Evolutionary conservation across 2,329 filamentous ascomycete genomes (phyloP), one percentile per base, ranked within the genome.

Genomic region (Dactylellina parvicollis): DNA sequence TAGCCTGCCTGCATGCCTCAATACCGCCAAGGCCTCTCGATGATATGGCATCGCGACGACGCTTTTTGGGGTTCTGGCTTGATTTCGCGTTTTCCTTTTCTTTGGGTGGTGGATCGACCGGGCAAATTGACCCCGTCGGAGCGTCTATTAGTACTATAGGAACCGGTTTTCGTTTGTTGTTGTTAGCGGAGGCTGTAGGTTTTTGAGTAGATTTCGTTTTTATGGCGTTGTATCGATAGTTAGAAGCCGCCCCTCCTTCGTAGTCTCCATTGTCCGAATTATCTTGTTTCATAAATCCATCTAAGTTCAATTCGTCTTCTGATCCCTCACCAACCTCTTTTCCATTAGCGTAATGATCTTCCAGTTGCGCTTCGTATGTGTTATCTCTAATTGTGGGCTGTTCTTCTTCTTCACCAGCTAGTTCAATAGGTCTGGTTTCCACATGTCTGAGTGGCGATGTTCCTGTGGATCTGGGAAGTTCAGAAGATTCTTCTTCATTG

Each of bases 191-290:
- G n/a, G 16, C 16, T 32, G 22, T 14, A 16, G 38, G 32, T 10
- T 57, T 22, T 28, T 28, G 34, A 14, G 52, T 24, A 7, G 32
- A 56, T 16, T 20, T 38, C 8, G 22, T 28, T 16, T 7, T 5
- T 56, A 24, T 24, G 26, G 32, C n/a, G 22, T 14, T 14, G 4
- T 28, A 16, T 4, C 16, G 3, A 4, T 10, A 18, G 12, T 18
- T n/a, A 3, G 49, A 54, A 1, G 2, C 38, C 10, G n/a, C n/a
- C 22, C 49, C 42, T 36, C n/a, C 55, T 26, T 47, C 12, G 14
- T 46, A 60, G 28, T 49, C 55, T 24, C 9, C n/a, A 24, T 60
- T 40, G 10, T 60, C 42, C 28, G 40, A 47, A 49, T 60, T 12
- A 24, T 60, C 40, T 4, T 26, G 40, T 26, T 60, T 40, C 10